Conservation (phyloP, 1,139 yeast genomes). For the Geotrichum phurueaensis region DNA sequence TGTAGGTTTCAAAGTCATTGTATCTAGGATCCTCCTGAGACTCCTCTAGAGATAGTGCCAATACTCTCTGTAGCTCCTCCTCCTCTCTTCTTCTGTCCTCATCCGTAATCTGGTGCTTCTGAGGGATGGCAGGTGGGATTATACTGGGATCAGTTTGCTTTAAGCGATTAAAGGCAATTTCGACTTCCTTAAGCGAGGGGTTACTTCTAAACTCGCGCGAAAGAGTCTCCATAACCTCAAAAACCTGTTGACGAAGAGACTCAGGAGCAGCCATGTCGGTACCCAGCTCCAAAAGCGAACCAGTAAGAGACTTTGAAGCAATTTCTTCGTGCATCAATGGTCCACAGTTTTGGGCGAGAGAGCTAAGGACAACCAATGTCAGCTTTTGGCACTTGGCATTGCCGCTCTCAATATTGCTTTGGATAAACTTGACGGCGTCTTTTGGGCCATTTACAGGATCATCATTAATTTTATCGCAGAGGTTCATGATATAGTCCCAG, state of each 20-base stretch:
- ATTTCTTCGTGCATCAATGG: slow-evolving; percentile 77
- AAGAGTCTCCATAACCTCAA: slow-evolving; percentile 64
- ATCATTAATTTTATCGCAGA: slow-evolving; percentile 69
- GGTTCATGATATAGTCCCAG: slow-evolving; percentile 77
- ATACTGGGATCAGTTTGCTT: slow-evolving; percentile 33
- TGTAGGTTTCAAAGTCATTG: slow-evolving; percentile 4
- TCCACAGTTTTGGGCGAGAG: slow-evolving; percentile 92
- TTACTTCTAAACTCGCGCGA: slow-evolving; percentile 53
- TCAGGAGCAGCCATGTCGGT: slow-evolving; percentile 56
- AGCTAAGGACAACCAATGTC: slow-evolving; percentile 61
- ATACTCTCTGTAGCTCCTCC: slow-evolving; percentile 70
- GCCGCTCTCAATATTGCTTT: slow-evolving; percentile 48
- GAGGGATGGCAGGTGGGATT: slow-evolving; percentile 54
- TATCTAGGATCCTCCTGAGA: slow-evolving; percentile 15
- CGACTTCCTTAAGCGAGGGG: slow-evolving; percentile 67
- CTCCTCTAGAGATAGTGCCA: slow-evolving; percentile 72
- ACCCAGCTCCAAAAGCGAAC: slow-evolving; percentile 50
- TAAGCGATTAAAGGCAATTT: slow-evolving; percentile 46
- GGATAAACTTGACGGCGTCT: slow-evolving; percentile 48
- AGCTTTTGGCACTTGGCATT: slow-evolving; percentile 82
- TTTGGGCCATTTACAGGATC: slow-evolving; percentile 64
- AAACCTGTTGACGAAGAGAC: slow-evolving; percentile 59
- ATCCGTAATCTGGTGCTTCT: slow-evolving; percentile 47
- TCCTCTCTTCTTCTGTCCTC: slow-evolving; percentile 59
- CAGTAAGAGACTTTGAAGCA: slow-evolving; percentile 63